Base-by-base conservation (phyloP, 2,329 filamentous ascomycete genomes). In the Lecanicillium sp. region DNA sequence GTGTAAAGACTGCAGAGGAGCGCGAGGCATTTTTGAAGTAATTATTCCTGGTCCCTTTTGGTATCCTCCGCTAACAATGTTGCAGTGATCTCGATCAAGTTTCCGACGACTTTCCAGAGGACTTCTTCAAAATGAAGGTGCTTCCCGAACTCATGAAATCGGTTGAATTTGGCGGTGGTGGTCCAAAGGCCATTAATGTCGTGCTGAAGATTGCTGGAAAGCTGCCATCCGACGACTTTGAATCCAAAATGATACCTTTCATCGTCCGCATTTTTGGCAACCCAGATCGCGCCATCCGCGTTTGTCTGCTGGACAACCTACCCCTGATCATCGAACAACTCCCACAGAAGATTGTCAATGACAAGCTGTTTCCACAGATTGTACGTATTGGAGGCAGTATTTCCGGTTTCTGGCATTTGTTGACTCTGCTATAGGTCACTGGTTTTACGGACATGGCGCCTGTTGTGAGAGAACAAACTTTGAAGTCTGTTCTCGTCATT, bases 91-190 rank as follows among this genome's bases (percentile, higher is more conserved):
- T 98, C 5, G 87, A 94, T 48, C 74, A 84, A 43, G 72, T 96
- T 5, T 84, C 87, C 0, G 87, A 96, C 49, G 89, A 98, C 59
- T 96, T 97, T 45, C 92, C 92, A 0, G 90, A 96, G 55, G 92
- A 97, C 43, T 98, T 95, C 60, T 95, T 97, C 71, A 94, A 94
- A 57, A 85, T 94, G 74, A 98, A 97, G 55, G 80, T 98, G 4
- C 71, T 98, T 8, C 92, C 92, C 0, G 92, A 98, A 56, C 68
- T 98, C 20, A 72, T 98, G n/a, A 98, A 97, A 57, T 95, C 89
- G 0, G 88, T 97, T n/a, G 92, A 98, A 54, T 98, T 96, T 59
- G 92, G 92, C 7, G 92, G 90, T 10, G 92, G 92, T 19, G 92
- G 92, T 0, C 86, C 90, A 0, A 94, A 94, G 55, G 89, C 94